Evolutionary conservation across 73 alveolate genomes (phyloP).

Genomic region (Durusdinium trenchii): DNA sequence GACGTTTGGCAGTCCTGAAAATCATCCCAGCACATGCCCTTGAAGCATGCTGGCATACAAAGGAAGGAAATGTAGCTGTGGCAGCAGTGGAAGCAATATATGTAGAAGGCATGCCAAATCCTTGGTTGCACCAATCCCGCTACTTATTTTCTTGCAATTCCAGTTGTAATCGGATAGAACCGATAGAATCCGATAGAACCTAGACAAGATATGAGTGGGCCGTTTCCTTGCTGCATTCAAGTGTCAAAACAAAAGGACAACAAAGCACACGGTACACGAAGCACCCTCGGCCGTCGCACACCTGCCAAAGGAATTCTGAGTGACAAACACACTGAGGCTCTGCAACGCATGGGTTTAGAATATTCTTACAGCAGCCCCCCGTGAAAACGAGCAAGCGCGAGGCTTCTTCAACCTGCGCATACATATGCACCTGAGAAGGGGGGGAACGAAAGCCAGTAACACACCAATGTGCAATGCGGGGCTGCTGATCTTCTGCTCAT

Average conservation of each 20-base stretch:
- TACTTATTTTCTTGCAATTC: background rate
- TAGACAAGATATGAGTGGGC: background rate
- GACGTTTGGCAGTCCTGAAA: constrained; percentile 13
- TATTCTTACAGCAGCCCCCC: too few species aligned
- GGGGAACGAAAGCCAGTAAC: too few species aligned
- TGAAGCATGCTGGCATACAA: constrained; percentile 84
- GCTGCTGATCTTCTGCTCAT: too few species aligned
- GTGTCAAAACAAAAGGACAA: constrained; percentile 73
- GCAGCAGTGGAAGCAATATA: constrained; percentile 85
- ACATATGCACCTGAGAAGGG: too few species aligned
- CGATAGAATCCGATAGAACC: background rate
- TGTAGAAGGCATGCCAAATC: constrained; percentile 70
- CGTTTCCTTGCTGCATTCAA: background rate
- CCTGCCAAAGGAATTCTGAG: background rate
- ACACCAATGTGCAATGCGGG: too few species aligned
- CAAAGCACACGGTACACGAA: constrained; percentile 63
- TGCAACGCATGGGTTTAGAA: too few species aligned
- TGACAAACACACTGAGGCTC: too few species aligned
- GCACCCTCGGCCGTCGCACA: constrained; percentile 83
- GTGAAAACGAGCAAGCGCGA: too few species aligned
- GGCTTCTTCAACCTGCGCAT: too few species aligned
- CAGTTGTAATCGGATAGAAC: background rate
- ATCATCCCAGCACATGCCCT: constrained; percentile 90
- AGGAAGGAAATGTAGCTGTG: constrained; percentile 80
- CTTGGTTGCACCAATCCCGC: background rate